These are phyloP conservation scores for Lobosporangium transversale DNA, from an alignment of 192 early-diverging fungal genomes.

Conservation along the genomic window DNA sequence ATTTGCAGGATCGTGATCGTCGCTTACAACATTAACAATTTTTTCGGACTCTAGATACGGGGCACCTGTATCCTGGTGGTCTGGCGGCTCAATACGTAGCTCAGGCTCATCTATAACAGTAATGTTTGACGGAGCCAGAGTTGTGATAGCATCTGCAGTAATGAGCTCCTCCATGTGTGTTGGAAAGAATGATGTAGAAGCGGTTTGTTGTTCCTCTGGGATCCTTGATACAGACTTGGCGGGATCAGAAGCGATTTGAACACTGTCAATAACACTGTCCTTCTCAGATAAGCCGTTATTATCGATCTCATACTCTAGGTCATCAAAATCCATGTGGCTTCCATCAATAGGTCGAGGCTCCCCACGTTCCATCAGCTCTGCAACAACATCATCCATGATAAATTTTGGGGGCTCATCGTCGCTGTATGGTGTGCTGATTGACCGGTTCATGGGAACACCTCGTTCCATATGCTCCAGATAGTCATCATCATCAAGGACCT, in stretches of 20 bases:
- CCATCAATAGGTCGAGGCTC: conserved; percentile 12
- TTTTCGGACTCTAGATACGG: neutral
- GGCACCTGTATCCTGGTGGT: neutral
- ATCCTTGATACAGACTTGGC: neutral
- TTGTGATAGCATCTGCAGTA: neutral
- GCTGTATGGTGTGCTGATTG: conserved; percentile 45
- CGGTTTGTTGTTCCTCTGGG: neutral
- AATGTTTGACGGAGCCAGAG: neutral
- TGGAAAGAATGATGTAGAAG: too few species aligned
- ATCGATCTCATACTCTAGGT: neutral
- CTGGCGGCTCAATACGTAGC: too few species aligned
- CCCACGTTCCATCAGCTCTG: conserved; percentile 45
- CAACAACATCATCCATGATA: conserved; percentile 37
- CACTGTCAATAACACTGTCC: neutral
- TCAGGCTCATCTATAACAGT: neutral
- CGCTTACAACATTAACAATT: neutral
- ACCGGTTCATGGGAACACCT: conserved; percentile 44
- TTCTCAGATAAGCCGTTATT: neutral
- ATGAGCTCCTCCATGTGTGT: neutral
- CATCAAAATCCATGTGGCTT: neutral
- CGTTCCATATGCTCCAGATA: conserved; percentile 52
- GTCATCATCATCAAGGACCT: conserved; percentile 45
- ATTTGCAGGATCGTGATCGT: conserved; percentile 27
- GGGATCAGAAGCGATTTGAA: neutral
- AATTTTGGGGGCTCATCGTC: conserved; percentile 40